Evolutionary conservation across 1,139 yeast species (phyloP).

Genomic region (Nakaseomyces bracarensis): DNA sequence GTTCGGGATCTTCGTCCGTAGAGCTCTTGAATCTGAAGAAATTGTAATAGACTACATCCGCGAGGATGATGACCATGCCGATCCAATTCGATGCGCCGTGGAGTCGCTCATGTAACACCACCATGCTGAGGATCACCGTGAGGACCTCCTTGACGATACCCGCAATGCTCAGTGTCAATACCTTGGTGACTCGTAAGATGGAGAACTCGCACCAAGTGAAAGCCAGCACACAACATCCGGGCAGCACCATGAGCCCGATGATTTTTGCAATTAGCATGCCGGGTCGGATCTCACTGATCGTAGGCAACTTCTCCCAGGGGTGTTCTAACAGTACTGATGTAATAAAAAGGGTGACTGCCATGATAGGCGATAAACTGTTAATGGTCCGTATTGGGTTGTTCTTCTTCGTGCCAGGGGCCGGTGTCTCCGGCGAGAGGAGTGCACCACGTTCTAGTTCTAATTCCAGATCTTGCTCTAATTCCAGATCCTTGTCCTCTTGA

Average conservation of each 20-base stretch:
- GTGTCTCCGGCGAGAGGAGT: background rate
- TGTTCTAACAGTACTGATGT: slow-evolving; percentile 32
- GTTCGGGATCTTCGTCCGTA: too few relatives aligned
- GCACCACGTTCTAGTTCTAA: background rate
- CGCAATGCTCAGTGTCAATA: slow-evolving; percentile 77
- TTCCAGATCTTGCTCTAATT: background rate
- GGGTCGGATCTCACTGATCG: background rate
- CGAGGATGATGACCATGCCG: slow-evolving; percentile 71
- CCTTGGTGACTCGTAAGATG: slow-evolving; percentile 72
- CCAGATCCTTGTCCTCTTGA: background rate
- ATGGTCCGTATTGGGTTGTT: slow-evolving; percentile 70
- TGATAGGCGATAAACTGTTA: slow-evolving; percentile 73
- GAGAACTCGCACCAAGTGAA: slow-evolving; percentile 89
- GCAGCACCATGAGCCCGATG: slow-evolving; percentile 53
- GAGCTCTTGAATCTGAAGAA: slow-evolving; percentile 45
- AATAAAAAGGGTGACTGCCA: slow-evolving; percentile 54
- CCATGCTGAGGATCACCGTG: slow-evolving; percentile 63
- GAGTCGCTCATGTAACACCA: slow-evolving; percentile 68
- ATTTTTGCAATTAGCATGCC: background rate
- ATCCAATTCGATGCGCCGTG: slow-evolving; percentile 52
- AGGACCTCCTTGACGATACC: slow-evolving; percentile 88
- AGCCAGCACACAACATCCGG: slow-evolving; percentile 80
- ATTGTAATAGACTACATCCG: slow-evolving; percentile 78
- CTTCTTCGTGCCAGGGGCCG: slow-evolving; percentile 2
- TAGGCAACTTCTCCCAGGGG: slow-evolving; percentile 20